Conservation (phyloP, 331 rosid species). For the Pyracantha coccinea region DNA sequence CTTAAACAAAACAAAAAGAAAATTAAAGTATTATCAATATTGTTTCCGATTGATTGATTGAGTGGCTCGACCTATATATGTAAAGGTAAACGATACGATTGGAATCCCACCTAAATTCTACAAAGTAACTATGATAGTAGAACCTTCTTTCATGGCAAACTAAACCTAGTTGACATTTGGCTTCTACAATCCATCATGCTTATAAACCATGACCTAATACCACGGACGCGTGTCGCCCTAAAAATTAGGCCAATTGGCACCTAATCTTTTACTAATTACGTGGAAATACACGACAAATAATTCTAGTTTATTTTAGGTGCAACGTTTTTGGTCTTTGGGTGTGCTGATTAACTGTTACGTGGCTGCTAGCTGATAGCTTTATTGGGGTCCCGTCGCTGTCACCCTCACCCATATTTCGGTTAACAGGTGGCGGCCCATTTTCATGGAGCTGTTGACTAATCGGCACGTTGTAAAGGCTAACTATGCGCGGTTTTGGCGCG, state of each 20-base stretch:
- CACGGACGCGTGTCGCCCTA: background rate
- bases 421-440: conserved; percentile 3
- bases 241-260: background rate
- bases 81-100: background rate
- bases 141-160: background rate
- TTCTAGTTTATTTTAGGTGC: background rate
- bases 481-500: background rate
- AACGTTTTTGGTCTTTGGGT: background rate
- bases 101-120: background rate
- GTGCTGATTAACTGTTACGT: background rate
- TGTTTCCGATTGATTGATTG: no score
- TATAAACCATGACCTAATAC: background rate
- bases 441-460: background rate
- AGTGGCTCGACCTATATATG: no score
- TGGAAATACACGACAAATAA: background rate
- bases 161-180: background rate
- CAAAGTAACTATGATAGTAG: no score
- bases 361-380: background rate
- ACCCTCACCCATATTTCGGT: background rate
- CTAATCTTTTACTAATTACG: background rate
- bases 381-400: background rate
- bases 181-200: conserved; percentile 1
- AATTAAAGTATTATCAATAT: no score
- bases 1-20: no score
- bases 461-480: background rate